These are phyloP conservation scores for Eimeria acervulina DNA, from an alignment of 169 alveolate species.

Conservation along the genomic window DNA sequence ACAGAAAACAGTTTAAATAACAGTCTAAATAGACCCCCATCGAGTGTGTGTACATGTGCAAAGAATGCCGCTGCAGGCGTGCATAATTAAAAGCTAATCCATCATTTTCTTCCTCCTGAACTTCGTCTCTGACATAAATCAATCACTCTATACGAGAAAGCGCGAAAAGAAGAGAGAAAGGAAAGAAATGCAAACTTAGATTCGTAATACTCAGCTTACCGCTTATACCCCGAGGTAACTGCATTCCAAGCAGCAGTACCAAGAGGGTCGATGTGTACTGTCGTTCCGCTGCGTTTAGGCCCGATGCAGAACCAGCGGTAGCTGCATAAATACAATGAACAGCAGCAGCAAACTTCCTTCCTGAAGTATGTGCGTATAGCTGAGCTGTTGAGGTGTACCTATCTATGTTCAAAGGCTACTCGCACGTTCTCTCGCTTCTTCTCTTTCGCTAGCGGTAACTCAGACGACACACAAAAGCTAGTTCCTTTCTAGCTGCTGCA, in stretches of 20 bases:
- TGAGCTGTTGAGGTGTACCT: too few species aligned
- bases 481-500: not conserved
- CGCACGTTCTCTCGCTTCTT: too few species aligned
- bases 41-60: too few species aligned
- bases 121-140: too few species aligned
- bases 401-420: too few species aligned
- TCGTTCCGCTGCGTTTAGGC: conserved; percentile 92
- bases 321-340: conserved; percentile 56
- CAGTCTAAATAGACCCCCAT: too few species aligned
- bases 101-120: too few species aligned
- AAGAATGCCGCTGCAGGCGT: too few species aligned
- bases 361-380: too few species aligned
- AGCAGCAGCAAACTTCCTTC: not conserved
- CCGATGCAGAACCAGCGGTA: conserved; percentile 92
- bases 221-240: conserved; percentile 88
- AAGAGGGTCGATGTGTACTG: conserved; percentile 91
- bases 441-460: too few species aligned
- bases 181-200: not conserved
- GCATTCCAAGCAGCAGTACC: conserved; percentile 94
- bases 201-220: conserved; percentile 80
- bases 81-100: too few species aligned
- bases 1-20: too few species aligned
- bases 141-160: not conserved
- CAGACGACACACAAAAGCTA: not conserved
- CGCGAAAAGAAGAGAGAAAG: not conserved